Conservation (phyloP, 2,329 filamentous ascomycete genomes). For the Diaporthe sp. region DNA sequence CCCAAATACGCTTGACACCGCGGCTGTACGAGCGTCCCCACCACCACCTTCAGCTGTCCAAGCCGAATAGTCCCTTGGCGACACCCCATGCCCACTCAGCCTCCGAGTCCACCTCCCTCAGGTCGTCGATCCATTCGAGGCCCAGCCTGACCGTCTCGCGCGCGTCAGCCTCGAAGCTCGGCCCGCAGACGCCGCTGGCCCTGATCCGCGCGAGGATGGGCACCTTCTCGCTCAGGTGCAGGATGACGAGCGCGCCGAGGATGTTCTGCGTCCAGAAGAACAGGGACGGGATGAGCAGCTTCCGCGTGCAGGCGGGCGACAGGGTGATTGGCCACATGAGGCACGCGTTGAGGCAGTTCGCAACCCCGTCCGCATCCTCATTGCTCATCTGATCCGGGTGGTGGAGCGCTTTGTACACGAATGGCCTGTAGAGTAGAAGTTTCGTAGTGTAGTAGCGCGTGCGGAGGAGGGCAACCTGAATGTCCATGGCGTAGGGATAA, state of each 20-base stretch:
- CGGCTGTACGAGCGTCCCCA: background rate
- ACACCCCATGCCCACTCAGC: constrained; percentile 70
- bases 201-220: constrained; percentile 65
- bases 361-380: constrained; percentile 69
- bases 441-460: constrained; percentile 72
- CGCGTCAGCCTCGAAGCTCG: constrained; percentile 65
- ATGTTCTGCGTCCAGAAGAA: constrained; percentile 76
- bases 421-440: constrained; percentile 70
- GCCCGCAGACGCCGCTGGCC: constrained; percentile 59
- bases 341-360: constrained; percentile 69
- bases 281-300: constrained; percentile 69
- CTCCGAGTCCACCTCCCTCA: constrained; percentile 67
- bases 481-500: constrained; percentile 67
- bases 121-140: constrained; percentile 72
- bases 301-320: constrained; percentile 69
- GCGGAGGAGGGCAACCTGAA: constrained; percentile 69
- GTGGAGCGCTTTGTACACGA: constrained; percentile 72
- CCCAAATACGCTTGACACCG: background rate
- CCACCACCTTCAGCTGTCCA: constrained; percentile 47
- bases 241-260: constrained; percentile 68
- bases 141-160: constrained; percentile 64
- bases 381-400: constrained; percentile 66
- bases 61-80: constrained; percentile 60
- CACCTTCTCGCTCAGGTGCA: constrained; percentile 68
- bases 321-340: constrained; percentile 73